A percentile compares a stretch with the other conserved stretches of the same genome.
phyloP scores from a whole-genome alignment of 2,329 filamentous ascomycete genomes.

The Cytospora mali region DNA sequence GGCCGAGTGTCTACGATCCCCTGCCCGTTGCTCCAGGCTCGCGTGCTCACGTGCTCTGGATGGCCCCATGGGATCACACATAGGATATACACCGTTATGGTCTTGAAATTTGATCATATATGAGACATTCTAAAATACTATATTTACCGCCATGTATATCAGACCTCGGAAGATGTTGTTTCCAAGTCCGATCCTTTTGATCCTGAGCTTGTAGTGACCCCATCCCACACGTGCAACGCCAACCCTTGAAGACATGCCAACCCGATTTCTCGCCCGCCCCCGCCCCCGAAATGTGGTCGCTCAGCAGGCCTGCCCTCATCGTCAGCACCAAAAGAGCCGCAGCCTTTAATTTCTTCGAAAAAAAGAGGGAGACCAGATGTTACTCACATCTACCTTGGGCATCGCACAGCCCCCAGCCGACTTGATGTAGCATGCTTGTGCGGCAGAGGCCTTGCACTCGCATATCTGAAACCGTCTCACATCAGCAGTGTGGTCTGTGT shows the following conservation, averaged over 20 bases:
- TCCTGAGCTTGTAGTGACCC: too few species aligned
- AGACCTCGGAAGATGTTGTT: too few species aligned
- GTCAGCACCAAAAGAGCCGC: background rate
- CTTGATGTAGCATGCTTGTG: constrained; percentile 29
- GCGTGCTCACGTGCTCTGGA: background rate
- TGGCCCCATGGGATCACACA: too few species aligned
- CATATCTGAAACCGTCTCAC: constrained; percentile 27
- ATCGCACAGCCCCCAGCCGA: constrained; percentile 30
- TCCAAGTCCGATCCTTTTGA: too few species aligned
- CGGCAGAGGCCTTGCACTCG: constrained; percentile 29
- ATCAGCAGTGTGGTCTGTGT: background rate
- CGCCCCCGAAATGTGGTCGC: background rate
- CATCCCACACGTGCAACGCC: too few species aligned
- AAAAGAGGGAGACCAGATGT: too few species aligned
- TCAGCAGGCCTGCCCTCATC: constrained; percentile 12
- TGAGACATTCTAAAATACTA: too few species aligned
- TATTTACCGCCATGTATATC: too few species aligned
- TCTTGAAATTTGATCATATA: too few species aligned
- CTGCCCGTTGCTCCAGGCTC: background rate
- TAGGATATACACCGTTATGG: background rate
- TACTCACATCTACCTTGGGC: constrained; percentile 28
- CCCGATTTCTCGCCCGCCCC: background rate
- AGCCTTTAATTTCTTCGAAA: background rate
- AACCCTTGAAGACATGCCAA: background rate
- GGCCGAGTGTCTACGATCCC: background rate